phyloP scores from a whole-genome alignment of 2,329 filamentous ascomycete species.

The Exserohilum rostratum region DNA sequence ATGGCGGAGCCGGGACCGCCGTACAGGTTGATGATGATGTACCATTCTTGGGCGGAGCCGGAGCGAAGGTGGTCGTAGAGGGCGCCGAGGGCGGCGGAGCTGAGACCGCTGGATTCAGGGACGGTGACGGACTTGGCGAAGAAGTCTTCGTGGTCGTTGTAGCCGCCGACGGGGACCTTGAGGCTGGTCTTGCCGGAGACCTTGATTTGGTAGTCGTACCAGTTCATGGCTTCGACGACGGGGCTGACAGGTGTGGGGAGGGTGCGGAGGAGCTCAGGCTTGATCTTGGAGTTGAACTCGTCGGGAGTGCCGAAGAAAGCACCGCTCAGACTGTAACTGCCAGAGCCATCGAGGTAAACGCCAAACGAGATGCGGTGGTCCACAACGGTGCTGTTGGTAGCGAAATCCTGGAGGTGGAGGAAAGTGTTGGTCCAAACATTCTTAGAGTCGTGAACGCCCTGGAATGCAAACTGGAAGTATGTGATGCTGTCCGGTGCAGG shows the following conservation, averaged over 20 bases:
- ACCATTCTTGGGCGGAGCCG: slow-evolving; percentile 33
- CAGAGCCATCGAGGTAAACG: slow-evolving; percentile 48
- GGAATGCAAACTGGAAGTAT: slow-evolving; percentile 37
- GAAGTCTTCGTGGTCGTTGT: slow-evolving; percentile 49
- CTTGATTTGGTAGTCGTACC: slow-evolving; percentile 53
- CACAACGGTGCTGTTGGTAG: slow-evolving; percentile 49
- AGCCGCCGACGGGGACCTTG: slow-evolving; percentile 40
- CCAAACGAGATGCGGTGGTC: slow-evolving; percentile 52
- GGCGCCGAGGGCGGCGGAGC: slow-evolving; percentile 29
- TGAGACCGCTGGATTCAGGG: slow-evolving; percentile 44
- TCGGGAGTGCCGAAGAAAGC: slow-evolving; percentile 48
- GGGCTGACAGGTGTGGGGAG: slow-evolving; percentile 35
- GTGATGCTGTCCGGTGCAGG: slow-evolving; percentile 36
- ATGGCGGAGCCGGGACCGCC: slow-evolving; percentile 46
- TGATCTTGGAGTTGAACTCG: slow-evolving; percentile 48
- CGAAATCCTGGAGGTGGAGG: slow-evolving; percentile 50
- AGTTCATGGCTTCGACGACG: slow-evolving; percentile 36
- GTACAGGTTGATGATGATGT: slow-evolving; percentile 49
- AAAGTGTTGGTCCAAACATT: slow-evolving; percentile 47
- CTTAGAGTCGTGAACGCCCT: slow-evolving; percentile 35
- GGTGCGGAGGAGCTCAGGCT: slow-evolving; percentile 48
- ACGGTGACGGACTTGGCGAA: slow-evolving; percentile 51
- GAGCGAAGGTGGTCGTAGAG: slow-evolving; percentile 43
- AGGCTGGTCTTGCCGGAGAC: slow-evolving; percentile 40
- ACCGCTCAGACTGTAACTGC: slow-evolving; percentile 46